Conservation (phyloP, 345 rosid genomes). For the Pistacia integerrima region DNA sequence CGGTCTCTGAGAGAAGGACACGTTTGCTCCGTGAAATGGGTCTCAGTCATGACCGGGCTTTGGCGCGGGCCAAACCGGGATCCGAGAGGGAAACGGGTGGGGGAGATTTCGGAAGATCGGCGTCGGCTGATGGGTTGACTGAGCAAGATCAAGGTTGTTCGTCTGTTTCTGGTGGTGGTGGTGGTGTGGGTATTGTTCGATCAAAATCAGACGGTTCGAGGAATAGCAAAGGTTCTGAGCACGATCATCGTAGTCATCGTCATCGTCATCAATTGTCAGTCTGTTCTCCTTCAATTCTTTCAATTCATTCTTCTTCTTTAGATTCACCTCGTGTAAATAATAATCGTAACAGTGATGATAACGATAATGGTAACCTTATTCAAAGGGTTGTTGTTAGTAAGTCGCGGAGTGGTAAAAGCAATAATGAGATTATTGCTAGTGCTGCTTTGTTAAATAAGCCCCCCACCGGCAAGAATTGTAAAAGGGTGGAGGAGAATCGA, state of each 20-base stretch:
- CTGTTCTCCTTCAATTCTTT: slow-evolving; percentile 40
- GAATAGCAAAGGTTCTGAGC: slow-evolving; percentile 25
- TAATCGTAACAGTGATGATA: slow-evolving; percentile 30
- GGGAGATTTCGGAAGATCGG: slow-evolving; percentile 42
- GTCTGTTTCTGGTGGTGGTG: slow-evolving; percentile 19
- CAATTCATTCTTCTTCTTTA: slow-evolving; percentile 29
- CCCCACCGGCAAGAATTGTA: slow-evolving; percentile 30
- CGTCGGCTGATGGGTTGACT: slow-evolving; percentile 41
- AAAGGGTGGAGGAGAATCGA: slow-evolving; percentile 33
- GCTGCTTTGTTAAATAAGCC: slow-evolving; percentile 38
- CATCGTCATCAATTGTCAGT: slow-evolving; percentile 41
- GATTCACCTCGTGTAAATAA: slow-evolving; percentile 34
- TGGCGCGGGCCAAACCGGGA: slow-evolving; percentile 47
- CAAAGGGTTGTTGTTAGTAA: slow-evolving; percentile 17
- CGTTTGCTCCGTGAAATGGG: slow-evolving; percentile 67
- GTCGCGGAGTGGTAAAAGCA: slow-evolving; percentile 28
- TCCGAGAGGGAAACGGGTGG: slow-evolving; percentile 25
- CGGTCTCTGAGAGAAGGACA: slow-evolving; percentile 74
- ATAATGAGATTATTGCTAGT: slow-evolving; percentile 24
- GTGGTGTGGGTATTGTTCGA: slow-evolving; percentile 29
- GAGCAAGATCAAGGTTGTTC: slow-evolving; percentile 25
- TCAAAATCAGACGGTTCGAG: slow-evolving; percentile 55
- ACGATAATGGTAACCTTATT: slow-evolving; percentile 15
- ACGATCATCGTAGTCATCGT: slow-evolving; percentile 28
- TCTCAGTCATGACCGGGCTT: slow-evolving; percentile 49